Evolutionary conservation across 1,284 basidiomycete genomes (phyloP), one percentile per base, ranked within the genome.

Genomic region (Ustilago tritici): DNA sequence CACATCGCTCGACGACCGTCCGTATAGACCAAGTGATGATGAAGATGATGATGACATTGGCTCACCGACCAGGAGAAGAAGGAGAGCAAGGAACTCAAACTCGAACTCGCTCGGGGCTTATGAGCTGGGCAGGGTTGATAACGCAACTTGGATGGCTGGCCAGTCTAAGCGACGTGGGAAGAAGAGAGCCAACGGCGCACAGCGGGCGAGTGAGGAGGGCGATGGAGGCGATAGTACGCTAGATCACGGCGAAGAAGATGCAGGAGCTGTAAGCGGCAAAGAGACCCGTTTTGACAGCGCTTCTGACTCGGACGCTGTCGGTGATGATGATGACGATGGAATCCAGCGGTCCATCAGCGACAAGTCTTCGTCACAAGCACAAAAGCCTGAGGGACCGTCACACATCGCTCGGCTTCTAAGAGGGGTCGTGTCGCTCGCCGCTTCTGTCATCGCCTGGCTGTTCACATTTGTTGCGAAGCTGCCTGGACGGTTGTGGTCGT

Each of bases 201-300:
- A 40, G 46, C 38, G 53, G 2, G 43, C n/a, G 2, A 56, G 55
- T 9, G 46, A 17, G 6, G 64, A 55, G 0, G 57, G 50, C 8
- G 71, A 78, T 36, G 69, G 40, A 17, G 43, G 60, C 54, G 32
- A 59, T 19, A 66, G 56, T 19, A 41, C 50, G 47, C 8, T 61
- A 40, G 23, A 43, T 41, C 38, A 67, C 32, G 49, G 56, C 10
- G 69, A 43, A 3, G 70, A 68, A 0, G 65, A 74, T 55, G 62
- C 62, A n/a, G 66, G 50, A 12, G 71, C 62, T 28, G 56, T 55
- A 2, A 76, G 74, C 34, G 65, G 77, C n/a, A 76, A 76, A 41
- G 74, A 76, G 59, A 76, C 74, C 9, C 65, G 74, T 19, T 65
- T 71, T 11, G 74, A 76, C 43, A 65, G 49, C 15, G 63, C 50